phyloP scores from a whole-genome alignment of 805 yeast species.

The Candida quercuum region DNA sequence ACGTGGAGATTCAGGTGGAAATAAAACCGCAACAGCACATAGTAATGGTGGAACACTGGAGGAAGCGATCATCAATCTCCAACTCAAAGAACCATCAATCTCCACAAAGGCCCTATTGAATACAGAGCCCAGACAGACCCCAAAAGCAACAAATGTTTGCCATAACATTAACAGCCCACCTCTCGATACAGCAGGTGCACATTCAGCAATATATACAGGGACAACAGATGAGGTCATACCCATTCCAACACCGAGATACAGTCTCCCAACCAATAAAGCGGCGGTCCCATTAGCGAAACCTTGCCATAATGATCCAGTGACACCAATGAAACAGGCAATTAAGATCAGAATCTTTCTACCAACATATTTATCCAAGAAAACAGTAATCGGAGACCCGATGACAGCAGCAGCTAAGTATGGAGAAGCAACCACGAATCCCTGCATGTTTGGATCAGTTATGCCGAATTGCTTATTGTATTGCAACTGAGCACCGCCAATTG shows the following conservation, averaged over 20 bases:
- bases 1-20: slow-evolving; percentile 67
- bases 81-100: slow-evolving; percentile 39
- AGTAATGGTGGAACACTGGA: slow-evolving; percentile 55
- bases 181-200: slow-evolving; percentile 50
- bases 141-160: slow-evolving; percentile 75
- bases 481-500: slow-evolving; percentile 60
- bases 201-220: slow-evolving; percentile 63
- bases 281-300: slow-evolving; percentile 58
- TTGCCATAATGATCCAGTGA: slow-evolving; percentile 57
- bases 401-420: slow-evolving; percentile 58
- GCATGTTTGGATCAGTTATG: slow-evolving; percentile 34
- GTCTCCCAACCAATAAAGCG: slow-evolving; percentile 54
- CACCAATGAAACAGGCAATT: slow-evolving; percentile 51
- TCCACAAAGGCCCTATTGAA: slow-evolving; percentile 53
- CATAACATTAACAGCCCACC: slow-evolving; percentile 68
- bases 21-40: slow-evolving; percentile 44
- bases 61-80: slow-evolving; percentile 66
- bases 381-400: slow-evolving; percentile 53
- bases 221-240: slow-evolving; percentile 66
- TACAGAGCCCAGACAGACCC: slow-evolving; percentile 63
- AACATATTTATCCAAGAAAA: slow-evolving; percentile 40
- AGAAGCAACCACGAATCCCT: slow-evolving; percentile 59
- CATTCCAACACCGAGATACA: slow-evolving; percentile 57
- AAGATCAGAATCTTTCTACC: slow-evolving; percentile 62
- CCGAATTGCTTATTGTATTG: slow-evolving; percentile 45